Conservation (phyloP, 495 filamentous ascomycete genomes). For the Neurospora tetrasperma region DNA sequence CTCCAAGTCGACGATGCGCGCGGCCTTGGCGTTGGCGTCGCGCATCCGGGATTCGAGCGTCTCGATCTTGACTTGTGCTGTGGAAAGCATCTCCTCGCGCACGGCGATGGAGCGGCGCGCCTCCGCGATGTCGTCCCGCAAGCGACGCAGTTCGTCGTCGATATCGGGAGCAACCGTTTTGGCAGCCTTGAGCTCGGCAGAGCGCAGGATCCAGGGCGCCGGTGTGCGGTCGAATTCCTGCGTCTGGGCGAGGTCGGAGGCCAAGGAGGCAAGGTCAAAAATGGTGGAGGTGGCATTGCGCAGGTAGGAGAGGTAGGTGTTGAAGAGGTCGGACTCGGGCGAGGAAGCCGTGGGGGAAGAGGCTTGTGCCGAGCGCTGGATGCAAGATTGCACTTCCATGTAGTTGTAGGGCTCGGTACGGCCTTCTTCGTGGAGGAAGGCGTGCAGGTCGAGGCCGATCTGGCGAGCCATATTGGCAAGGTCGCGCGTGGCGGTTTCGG, state of each 20-base stretch:
- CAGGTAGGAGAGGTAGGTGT: conserved; percentile 56
- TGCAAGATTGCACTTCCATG: conserved; percentile 50
- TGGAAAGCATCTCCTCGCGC: conserved; percentile 57
- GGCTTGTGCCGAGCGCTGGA: conserved; percentile 42
- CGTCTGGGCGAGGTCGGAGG: conserved; percentile 66
- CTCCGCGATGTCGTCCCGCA: conserved; percentile 64
- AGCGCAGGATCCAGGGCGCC: conserved; percentile 76
- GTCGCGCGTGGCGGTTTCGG: conserved; percentile 52
- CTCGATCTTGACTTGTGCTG: conserved; percentile 80
- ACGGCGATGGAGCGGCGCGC: conserved; percentile 52
- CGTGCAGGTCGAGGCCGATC: conserved; percentile 55
- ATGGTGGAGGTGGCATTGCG: conserved; percentile 54
- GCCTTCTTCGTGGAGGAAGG: conserved; percentile 61
- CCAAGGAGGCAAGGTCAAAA: conserved; percentile 60
- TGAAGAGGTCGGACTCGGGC: conserved; percentile 51
- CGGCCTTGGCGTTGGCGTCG: conserved; percentile 62
- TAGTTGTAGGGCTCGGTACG: conserved; percentile 57
- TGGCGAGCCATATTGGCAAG: conserved; percentile 57
- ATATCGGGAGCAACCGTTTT: conserved; percentile 69
- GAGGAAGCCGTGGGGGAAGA: conserved; percentile 24
- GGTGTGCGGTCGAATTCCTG: conserved; percentile 68
- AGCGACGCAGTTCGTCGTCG: conserved; percentile 63
- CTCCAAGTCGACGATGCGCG: conserved; percentile 55
- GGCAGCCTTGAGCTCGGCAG: conserved; percentile 64
- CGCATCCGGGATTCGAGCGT: conserved; percentile 73